Evolutionary conservation across 2,329 filamentous ascomycete species (phyloP).

Genomic region (Elsinoe ampelina): DNA sequence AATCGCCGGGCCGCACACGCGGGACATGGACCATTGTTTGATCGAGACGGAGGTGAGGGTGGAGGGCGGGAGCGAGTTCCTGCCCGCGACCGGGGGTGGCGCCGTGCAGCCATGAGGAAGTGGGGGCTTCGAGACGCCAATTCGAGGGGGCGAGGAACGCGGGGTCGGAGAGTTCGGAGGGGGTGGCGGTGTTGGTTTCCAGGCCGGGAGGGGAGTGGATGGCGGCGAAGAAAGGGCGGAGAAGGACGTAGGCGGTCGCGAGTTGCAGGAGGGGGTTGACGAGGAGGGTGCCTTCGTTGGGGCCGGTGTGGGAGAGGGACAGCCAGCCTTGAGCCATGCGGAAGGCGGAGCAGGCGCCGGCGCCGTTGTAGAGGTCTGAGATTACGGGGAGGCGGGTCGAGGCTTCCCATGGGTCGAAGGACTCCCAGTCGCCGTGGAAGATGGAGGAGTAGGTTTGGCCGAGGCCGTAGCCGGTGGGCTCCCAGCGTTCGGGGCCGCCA

Average conservation of each 20-base stretch:
- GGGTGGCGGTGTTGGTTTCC: neutral
- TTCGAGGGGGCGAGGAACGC: conserved; percentile 45
- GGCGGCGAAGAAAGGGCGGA: conserved; percentile 72
- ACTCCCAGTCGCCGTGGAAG: conserved; percentile 67
- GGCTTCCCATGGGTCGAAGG: conserved; percentile 74
- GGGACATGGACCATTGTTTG: conserved; percentile 65
- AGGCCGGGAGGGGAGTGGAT: conserved; percentile 20
- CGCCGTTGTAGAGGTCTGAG: conserved; percentile 68
- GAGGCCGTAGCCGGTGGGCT: conserved; percentile 52
- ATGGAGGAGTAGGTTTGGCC: conserved; percentile 63
- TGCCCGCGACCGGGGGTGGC: conserved; percentile 60
- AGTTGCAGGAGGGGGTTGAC: conserved; percentile 71
- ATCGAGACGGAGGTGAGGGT: conserved; percentile 61
- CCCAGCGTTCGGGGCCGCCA: conserved; percentile 44
- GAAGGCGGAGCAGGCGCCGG: conserved; percentile 76
- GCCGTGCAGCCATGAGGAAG: conserved; percentile 57
- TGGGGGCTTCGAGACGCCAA: conserved; percentile 48
- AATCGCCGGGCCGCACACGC: conserved; percentile 60
- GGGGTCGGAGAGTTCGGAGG: conserved; percentile 5
- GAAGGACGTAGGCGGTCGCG: conserved; percentile 68
- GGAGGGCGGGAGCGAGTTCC: conserved; percentile 54
- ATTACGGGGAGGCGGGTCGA: conserved; percentile 57
- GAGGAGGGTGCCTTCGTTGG: conserved; percentile 68
- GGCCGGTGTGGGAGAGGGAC: conserved; percentile 62
- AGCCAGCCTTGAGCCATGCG: conserved; percentile 89